phyloP scores from a whole-genome alignment of 2,329 filamentous ascomycete species.

The Xylaria sp. region DNA sequence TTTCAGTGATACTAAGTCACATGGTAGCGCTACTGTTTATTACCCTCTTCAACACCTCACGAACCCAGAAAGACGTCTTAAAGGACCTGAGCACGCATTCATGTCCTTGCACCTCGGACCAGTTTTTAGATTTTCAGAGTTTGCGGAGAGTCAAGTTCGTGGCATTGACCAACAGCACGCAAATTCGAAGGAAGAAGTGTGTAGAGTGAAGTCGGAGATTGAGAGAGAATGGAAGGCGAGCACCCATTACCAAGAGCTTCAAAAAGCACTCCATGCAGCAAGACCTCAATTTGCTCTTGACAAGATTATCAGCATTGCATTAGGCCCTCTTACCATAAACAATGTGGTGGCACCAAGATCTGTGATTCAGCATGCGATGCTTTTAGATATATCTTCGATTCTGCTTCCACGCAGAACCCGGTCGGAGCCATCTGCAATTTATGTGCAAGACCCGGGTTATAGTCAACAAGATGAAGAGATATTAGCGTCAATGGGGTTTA shows the following conservation, averaged over 20 bases:
- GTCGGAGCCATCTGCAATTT: neutral
- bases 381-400: neutral
- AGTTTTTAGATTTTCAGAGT: too few species aligned
- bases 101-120: too few species aligned
- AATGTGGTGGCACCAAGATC: neutral
- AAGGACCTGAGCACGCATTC: too few species aligned
- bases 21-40: too few species aligned
- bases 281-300: neutral
- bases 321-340: neutral
- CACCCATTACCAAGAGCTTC: neutral
- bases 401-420: neutral
- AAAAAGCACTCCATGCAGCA: neutral
- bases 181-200: neutral
- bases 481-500: neutral
- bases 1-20: too few species aligned
- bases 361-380: neutral
- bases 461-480: neutral
- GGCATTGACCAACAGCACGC: neutral
- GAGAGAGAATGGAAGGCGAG: neutral
- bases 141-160: too few species aligned
- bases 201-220: neutral
- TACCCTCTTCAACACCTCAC: too few species aligned
- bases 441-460: neutral
- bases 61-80: too few species aligned
- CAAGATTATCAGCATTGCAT: neutral